A percentile compares a stretch with the other conserved stretches of the same genome.
Evolutionary conservation across 1,284 basidiomycete species (phyloP).

Genomic region (Pseudozyma flocculosa): DNA sequence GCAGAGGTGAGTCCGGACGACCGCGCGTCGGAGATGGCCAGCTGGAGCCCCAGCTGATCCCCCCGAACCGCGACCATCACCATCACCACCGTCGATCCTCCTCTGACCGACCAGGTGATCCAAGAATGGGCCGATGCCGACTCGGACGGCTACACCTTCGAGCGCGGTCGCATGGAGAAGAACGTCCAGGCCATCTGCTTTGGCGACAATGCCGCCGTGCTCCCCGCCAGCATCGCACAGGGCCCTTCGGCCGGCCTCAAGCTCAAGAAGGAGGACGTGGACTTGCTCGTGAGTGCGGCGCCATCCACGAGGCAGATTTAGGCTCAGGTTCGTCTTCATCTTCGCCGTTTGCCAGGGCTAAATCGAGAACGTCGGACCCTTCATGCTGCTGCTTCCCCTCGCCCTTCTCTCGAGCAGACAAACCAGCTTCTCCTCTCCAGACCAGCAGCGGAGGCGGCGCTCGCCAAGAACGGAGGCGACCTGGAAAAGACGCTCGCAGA

Average conservation of each 20-base stretch:
- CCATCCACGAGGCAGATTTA: too few relatives aligned
- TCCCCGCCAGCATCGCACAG: conserved; percentile 22
- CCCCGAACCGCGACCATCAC: too few relatives aligned
- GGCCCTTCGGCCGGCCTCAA: conserved; percentile 37
- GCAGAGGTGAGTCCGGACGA: conserved; percentile 33
- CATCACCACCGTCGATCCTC: too few relatives aligned
- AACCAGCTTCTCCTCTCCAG: conserved; percentile 30
- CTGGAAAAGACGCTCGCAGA: conserved; percentile 26
- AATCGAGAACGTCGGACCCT: too few relatives aligned
- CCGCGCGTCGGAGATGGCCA: too few relatives aligned
- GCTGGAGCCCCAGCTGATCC: too few relatives aligned
- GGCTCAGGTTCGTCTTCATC: too few relatives aligned
- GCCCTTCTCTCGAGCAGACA: too few relatives aligned
- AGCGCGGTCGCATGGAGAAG: conserved; percentile 50
- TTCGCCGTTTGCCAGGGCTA: too few relatives aligned
- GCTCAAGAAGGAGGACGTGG: conserved; percentile 45
- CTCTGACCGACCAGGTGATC: conserved; percentile 31
- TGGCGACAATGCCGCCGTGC: conserved; percentile 30
- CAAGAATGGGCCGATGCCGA: conserved; percentile 55
- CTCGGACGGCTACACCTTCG: conserved; percentile 48
- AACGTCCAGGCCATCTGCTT: conserved; percentile 46
- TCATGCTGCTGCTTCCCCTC: too few relatives aligned
- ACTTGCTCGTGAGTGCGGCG: conserved; percentile 46
- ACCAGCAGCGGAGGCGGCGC: conserved; percentile 28
- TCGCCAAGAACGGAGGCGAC: conserved; percentile 36